Base-by-base conservation (phyloP, 306 rosid genomes). In the Benincasa hispida region DNA sequence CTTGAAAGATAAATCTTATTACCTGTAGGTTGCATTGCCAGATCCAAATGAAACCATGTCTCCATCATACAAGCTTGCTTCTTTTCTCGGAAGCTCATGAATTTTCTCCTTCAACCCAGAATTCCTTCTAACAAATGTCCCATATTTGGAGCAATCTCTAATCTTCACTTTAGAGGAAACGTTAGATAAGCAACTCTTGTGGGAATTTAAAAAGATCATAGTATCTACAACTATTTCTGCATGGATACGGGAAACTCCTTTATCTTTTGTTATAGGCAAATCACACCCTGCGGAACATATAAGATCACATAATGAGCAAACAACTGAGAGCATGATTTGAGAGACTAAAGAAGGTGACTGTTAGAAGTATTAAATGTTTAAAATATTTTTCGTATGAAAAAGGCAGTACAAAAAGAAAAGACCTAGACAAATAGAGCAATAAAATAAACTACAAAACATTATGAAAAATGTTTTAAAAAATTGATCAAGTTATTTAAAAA, bases 221-320 rank as follows among this genome's bases (percentile, higher is more conserved):
- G 84, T 80, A 77, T 89, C 91, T 72, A 93, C 87, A 68, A 87
- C 59, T 76, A 93, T 86, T 84, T 93, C 98, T 35, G 98, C 93
- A 73, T 93, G 98, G 76, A 93, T 84, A 81, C 98, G 91, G 55
- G 98, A 93, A 78, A 89, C 97, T 73, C 98, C 97, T 87, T 91
- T 93, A 84, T 91, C 97, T 79, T 87, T 91, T 18, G 88, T 82
- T 83, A 93, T 79, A 63, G 84, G 86, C 48, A 93, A 84, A 83
- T 91, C 98, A 69, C 98, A 93, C 67, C 93, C 98, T 93, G 87
- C 69, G 67, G 81, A 35, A 72, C 3, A 62, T 59, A 67, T 19
- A 66, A 76, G 67, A 80, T 6, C 56, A 68, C 66, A 75, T 57
- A 24, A 54, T 28, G 73, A 63, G 76, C 67, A 54, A 78, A 76